Evolutionary conservation across 1,139 yeast genomes (phyloP).

Genomic region (Zygosaccharomyces sapae): DNA sequence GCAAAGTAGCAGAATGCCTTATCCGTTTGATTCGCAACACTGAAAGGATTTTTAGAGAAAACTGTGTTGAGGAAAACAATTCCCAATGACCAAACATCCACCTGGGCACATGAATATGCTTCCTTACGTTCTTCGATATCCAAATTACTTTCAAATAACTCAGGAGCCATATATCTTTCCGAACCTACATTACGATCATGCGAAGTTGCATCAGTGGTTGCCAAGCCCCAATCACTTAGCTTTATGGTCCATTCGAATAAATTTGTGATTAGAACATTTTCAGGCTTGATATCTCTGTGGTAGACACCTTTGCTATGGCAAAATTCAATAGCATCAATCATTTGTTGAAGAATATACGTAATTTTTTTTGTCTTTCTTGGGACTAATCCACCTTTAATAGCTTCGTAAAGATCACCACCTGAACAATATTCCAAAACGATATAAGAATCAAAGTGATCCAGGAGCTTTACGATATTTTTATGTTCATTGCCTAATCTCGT

Average conservation of each 20-base stretch:
- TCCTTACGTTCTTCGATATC: constrained; percentile 44
- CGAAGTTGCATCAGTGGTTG: constrained; percentile 61
- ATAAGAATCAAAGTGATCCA: constrained; percentile 76
- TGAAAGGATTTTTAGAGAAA: constrained; percentile 87
- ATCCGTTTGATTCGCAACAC: constrained; percentile 77
- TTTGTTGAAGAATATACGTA: constrained; percentile 69
- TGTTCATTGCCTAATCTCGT: constrained; percentile 53
- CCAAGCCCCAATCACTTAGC: constrained; percentile 89
- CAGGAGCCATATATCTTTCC: constrained; percentile 98
- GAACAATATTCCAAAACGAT: constrained; percentile 83
- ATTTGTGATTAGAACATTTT: constrained; percentile 72
- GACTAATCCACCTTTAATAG: constrained; percentile 75
- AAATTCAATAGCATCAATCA: constrained; percentile 71
- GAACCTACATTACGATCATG: constrained; percentile 89
- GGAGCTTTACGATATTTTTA: constrained; percentile 54
- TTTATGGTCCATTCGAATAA: constrained; percentile 68
- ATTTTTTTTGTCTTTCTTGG: constrained; percentile 75
- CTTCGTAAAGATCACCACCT: constrained; percentile 91
- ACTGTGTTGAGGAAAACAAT: constrained; percentile 79
- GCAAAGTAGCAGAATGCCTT: constrained; percentile 85
- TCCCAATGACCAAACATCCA: constrained; percentile 93
- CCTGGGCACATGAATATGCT: constrained; percentile 76
- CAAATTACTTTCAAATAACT: constrained; percentile 55
- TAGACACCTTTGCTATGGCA: constrained; percentile 72
- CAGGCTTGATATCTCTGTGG: constrained; percentile 89